These are phyloP conservation scores for Aegilops tauschii DNA, from an alignment of 176 grass and related monocot species.

Conservation along the genomic window DNA sequence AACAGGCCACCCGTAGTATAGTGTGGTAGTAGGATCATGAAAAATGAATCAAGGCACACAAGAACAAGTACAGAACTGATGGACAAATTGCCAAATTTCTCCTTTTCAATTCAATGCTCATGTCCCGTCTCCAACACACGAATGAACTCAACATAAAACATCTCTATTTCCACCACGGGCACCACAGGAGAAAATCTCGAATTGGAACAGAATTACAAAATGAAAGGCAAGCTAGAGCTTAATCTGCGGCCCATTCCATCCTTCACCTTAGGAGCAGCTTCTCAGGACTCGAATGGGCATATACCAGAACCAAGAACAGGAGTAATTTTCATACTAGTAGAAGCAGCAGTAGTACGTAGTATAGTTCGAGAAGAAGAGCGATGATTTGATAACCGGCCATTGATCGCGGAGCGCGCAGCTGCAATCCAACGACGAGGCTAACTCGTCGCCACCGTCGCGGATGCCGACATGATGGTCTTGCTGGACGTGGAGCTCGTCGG, in stretches of 20 bases:
- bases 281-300: not conserved
- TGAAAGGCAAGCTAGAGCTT: not conserved
- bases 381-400: not conserved
- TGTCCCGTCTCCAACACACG: not conserved
- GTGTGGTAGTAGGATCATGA: not conserved
- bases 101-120: not conserved
- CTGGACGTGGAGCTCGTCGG: slow-evolving; percentile 55
- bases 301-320: not conserved
- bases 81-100: slow-evolving; percentile 5
- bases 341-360: not conserved
- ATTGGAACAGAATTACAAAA: slow-evolving; percentile 8
- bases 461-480: slow-evolving; percentile 57
- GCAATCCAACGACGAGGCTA: not conserved
- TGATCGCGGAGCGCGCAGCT: not conserved
- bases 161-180: not conserved
- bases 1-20: no score
- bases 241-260: not conserved
- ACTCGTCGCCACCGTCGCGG: slow-evolving; percentile 3
- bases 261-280: not conserved
- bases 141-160: not conserved
- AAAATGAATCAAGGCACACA: not conserved
- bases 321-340: not conserved
- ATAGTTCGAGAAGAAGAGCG: not conserved
- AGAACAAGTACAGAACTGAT: not conserved
- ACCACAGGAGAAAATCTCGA: not conserved